A percentile compares a stretch with the other conserved stretches of the same genome.
phyloP scores from a whole-genome alignment of 2,329 filamentous ascomycete genomes.

The Ophiocordyceps camponoti-floridani region DNA sequence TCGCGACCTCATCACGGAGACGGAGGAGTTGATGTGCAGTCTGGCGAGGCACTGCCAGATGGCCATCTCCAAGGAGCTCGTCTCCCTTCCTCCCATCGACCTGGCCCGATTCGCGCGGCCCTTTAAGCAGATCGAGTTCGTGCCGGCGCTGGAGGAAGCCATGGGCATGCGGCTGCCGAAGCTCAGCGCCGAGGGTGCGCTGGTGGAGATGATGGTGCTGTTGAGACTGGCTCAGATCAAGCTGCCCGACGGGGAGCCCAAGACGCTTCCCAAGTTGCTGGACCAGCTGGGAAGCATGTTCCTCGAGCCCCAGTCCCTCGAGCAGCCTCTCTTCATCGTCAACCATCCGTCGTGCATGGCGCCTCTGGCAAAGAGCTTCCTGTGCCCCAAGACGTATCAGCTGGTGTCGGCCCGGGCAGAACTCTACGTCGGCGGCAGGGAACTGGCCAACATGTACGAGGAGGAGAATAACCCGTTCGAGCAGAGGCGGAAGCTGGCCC shows the following conservation, averaged over 20 bases:
- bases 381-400: conserved; percentile 50
- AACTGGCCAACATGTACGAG: conserved; percentile 94
- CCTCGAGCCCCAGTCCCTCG: conserved; percentile 57
- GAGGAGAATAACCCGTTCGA: conserved; percentile 88
- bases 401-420: conserved; percentile 67
- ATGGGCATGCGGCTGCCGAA: conserved; percentile 50
- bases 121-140: conserved; percentile 60
- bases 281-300: conserved; percentile 62
- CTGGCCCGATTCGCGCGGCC: conserved; percentile 29
- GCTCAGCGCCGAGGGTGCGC: conserved; percentile 35
- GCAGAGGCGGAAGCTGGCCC: conserved; percentile 67
- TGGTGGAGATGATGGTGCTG: conserved; percentile 33
- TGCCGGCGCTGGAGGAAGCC: conserved; percentile 55
- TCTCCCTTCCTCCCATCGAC: conserved; percentile 28
- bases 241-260: conserved; percentile 44
- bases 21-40: conserved; percentile 49
- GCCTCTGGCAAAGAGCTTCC: conserved; percentile 75
- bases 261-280: conserved; percentile 50
- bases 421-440: conserved; percentile 62
- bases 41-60: conserved; percentile 34
- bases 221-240: conserved; percentile 40
- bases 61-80: conserved; percentile 25
- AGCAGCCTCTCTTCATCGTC: conserved; percentile 63
- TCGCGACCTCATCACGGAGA: conserved; percentile 54
- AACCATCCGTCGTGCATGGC: conserved; percentile 84